Conservation (phyloP, 805 yeast genomes). For the Ogataea saltuana region DNA sequence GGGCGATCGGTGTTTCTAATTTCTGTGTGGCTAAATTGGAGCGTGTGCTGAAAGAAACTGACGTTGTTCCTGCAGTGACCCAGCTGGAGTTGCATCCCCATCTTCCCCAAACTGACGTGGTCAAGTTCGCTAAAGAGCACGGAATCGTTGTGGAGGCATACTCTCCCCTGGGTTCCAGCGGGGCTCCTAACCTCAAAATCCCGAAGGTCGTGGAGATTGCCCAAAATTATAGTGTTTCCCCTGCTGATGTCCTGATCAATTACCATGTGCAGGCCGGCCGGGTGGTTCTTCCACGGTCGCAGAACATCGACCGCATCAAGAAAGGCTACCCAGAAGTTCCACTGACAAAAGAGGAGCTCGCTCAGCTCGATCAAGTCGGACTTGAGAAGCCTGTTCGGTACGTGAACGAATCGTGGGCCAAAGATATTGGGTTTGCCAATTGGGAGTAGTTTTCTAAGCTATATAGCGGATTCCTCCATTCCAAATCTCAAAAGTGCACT, state of each 20-base stretch:
- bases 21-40: slow-evolving; percentile 43
- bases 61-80: slow-evolving; percentile 52
- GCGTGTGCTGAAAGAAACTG: slow-evolving; percentile 43
- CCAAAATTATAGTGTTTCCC: slow-evolving; percentile 50
- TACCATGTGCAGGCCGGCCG: slow-evolving; percentile 66
- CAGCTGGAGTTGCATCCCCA: slow-evolving; percentile 57
- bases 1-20: slow-evolving; percentile 62
- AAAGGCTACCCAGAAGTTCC: slow-evolving; percentile 38
- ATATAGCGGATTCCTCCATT: slow-evolving; percentile 37
- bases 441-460: slow-evolving; percentile 30
- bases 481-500: slow-evolving; percentile 37
- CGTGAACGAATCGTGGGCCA: slow-evolving; percentile 34
- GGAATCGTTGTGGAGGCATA: slow-evolving; percentile 51
- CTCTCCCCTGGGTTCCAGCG: slow-evolving; percentile 64
- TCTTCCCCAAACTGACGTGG: slow-evolving; percentile 42
- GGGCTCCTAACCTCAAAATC: slow-evolving; percentile 61
- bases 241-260: slow-evolving; percentile 60
- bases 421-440: slow-evolving; percentile 35
- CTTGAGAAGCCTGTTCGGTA: slow-evolving; percentile 35
- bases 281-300: slow-evolving; percentile 67
- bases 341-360: slow-evolving; percentile 40
- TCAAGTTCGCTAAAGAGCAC: slow-evolving; percentile 39
- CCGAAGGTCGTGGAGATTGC: slow-evolving; percentile 55
- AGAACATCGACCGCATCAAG: slow-evolving; percentile 62
- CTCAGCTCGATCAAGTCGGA: slow-evolving; percentile 33